Percentiles rank a stretch among this genome's conserved stretches.
phyloP scores from a whole-genome alignment of 441 rosid genomes.

The Pelargonium myrrhifolium region DNA sequence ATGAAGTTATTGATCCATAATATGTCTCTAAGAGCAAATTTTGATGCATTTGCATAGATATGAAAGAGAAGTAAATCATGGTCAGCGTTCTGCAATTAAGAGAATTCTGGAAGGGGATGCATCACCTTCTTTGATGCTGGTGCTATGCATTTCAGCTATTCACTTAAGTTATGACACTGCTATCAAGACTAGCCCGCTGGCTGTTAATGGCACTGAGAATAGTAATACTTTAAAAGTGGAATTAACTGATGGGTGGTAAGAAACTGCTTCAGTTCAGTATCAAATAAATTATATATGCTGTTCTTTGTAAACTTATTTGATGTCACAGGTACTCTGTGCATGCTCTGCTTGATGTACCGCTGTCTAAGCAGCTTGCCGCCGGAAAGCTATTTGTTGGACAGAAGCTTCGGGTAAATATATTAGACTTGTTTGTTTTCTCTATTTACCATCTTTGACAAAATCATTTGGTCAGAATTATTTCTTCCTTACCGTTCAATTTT shows the following conservation, averaged over 20 bases:
- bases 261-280: conserved; percentile 14
- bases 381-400: conserved; percentile 85
- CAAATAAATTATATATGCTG: conserved; percentile 9
- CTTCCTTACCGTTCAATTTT: conserved; percentile 27
- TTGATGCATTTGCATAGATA: conserved; percentile 44
- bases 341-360: conserved; percentile 60
- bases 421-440: conserved; percentile 17
- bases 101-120: conserved; percentile 86
- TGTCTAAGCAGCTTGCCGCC: conserved; percentile 54
- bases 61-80: conserved; percentile 88
- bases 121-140: conserved; percentile 59
- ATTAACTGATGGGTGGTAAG: conserved; percentile 79
- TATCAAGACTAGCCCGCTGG: conserved; percentile 25
- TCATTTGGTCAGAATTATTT: conserved; percentile 16
- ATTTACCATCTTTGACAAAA: conserved; percentile 14
- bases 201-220: conserved; percentile 32
- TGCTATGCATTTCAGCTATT: conserved; percentile 71
- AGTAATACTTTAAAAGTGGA: conserved; percentile 50
- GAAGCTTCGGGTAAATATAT: conserved; percentile 67
- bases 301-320: conserved; percentile 20
- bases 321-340: conserved; percentile 67
- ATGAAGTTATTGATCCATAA: not conserved
- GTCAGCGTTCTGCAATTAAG: conserved; percentile 83
- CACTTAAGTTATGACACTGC: conserved; percentile 25
- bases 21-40: not conserved